Evolutionary conservation across 148 eudicot species (phyloP), one percentile per base, ranked within the genome.

Genomic region (Tetragonia tetragonoides): DNA sequence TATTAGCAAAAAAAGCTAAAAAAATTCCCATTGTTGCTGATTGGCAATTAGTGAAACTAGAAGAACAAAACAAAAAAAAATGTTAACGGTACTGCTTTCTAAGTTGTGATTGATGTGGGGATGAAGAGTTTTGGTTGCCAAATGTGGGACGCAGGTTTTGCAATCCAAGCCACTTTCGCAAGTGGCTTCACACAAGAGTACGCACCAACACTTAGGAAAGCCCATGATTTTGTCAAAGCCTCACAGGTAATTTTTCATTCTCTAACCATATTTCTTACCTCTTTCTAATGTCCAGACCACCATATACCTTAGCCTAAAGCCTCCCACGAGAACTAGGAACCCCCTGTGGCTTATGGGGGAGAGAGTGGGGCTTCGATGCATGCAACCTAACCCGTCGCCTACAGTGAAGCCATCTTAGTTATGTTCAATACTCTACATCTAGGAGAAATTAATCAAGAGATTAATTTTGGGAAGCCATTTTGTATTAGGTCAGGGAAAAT

Each of bases 61-160:
- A 57, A 7, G 20, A 3, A 57, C 18, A 16, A 57, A 11, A 14
- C 9, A 16, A 38, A 37, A 23, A 72, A 20, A 24, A 3, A 3
- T 18, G 9, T 73, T 47, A 11, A 17, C 3, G 61, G 61, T 16
- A 12, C 21, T 16, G 61, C n/a, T 57, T 10, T 64, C 20, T 60
- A 28, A 74, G 21, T 20, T 34, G 37, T 10, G 34, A 80, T 17
- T 67, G 10, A 57, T 39, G 18, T 44, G 46, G 39, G 63, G 47
- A 62, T 72, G 39, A 74, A 87, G 90, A 82, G 85, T 63, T 78
- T 89, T 75, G 90, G 90, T 7, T 59, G 84, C 61, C 93, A 89
- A 81, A 82, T 78, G 86, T 89, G 92, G 90, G 92, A 89, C 69
- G 82, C 84, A 78, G 87, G 77, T 44, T 76, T 83, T 65, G 83